These are phyloP conservation scores for Litsea cubeba DNA, from an alignment of 164 flowering plant genomes.

Conservation along the genomic window DNA sequence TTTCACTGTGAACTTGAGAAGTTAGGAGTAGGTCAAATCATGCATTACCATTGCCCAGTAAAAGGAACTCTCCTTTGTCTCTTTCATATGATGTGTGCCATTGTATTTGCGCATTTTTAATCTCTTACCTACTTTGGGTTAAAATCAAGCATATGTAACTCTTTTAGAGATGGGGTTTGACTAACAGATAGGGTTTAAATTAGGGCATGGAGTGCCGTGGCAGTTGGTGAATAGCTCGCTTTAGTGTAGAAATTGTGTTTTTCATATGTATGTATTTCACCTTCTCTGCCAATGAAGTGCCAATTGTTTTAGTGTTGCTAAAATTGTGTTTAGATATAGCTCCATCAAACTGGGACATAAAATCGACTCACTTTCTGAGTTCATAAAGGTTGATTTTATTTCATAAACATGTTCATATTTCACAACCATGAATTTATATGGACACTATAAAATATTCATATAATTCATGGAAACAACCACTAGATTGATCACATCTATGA, in stretches of 20 bases:
- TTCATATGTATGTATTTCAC: not conserved
- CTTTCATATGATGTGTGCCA: not conserved
- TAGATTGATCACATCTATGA: not conserved
- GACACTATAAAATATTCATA: too few species aligned
- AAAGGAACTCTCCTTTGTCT: not conserved
- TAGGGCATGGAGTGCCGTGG: not conserved
- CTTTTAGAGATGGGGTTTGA: not conserved
- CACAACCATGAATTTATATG: not conserved
- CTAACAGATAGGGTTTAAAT: not conserved
- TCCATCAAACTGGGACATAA: not conserved
- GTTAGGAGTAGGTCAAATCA: conserved; percentile 6
- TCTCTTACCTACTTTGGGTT: conserved; percentile 5
- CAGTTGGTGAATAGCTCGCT: not conserved
- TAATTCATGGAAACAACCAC: too few species aligned
- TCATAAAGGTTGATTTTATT: not conserved
- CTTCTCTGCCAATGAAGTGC: not conserved
- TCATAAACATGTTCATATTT: not conserved
- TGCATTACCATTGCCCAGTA: not conserved
- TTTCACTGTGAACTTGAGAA: not conserved
- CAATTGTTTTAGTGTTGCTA: not conserved
- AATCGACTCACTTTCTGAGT: not conserved
- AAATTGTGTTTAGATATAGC: not conserved
- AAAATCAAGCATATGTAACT: not conserved
- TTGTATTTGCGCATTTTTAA: not conserved
- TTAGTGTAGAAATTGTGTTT: not conserved